Percentiles rank a stretch among this genome's conserved stretches.
phyloP scores from a whole-genome alignment of 1,139 yeast species.

The Komagataea norvegica region DNA sequence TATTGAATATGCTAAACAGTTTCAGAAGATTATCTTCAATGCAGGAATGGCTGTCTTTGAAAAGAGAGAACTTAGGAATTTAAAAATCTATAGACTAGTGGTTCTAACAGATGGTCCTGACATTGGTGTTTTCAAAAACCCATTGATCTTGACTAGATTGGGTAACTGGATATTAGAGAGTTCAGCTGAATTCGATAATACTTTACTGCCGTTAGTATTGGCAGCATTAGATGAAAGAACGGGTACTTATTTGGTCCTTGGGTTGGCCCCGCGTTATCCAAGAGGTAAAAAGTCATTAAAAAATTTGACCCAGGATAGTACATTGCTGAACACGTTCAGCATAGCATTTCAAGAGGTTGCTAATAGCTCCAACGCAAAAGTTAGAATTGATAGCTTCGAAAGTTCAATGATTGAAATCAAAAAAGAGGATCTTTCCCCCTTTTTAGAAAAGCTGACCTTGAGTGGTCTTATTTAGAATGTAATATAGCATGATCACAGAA shows the following conservation, averaged over 20 bases:
- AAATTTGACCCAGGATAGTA: constrained; percentile 36
- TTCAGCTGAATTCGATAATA: constrained; percentile 72
- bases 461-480: constrained; percentile 38
- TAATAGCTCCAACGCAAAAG: constrained; percentile 76
- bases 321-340: constrained; percentile 71
- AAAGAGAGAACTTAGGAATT: constrained; percentile 70
- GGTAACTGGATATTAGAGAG: constrained; percentile 92
- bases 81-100: constrained; percentile 77
- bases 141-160: constrained; percentile 73
- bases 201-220: constrained; percentile 74
- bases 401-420: constrained; percentile 88
- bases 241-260: constrained; percentile 83
- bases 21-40: constrained; percentile 81
- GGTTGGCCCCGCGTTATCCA: constrained; percentile 80
- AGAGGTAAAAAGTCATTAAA: constrained; percentile 43
- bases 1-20: constrained; percentile 68
- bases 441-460: constrained; percentile 68
- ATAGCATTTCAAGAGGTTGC: constrained; percentile 89
- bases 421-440: constrained; percentile 82
- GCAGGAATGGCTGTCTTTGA: constrained; percentile 89
- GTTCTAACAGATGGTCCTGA: constrained; percentile 90
- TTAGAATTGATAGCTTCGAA: constrained; percentile 89
- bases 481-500: constrained; percentile 2
- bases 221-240: constrained; percentile 76
- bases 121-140: constrained; percentile 71